Percentiles rank a stretch among this genome's conserved stretches.
phyloP scores from a whole-genome alignment of 2,329 filamentous ascomycete species.

The Nothophaeocryptopus gaeumannii region DNA sequence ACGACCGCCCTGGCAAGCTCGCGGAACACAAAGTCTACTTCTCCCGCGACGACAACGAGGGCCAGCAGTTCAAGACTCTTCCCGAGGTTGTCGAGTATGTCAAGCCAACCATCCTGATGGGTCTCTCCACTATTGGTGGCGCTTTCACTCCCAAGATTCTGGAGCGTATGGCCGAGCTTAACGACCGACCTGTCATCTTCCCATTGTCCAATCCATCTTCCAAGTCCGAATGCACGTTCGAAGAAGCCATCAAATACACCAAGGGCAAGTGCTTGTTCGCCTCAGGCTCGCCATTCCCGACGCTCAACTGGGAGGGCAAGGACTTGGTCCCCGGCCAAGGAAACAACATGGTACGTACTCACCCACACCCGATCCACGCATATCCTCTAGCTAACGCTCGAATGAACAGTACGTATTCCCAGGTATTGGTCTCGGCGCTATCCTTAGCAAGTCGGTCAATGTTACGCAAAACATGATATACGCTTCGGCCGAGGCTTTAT shows the following conservation, averaged over 20 bases:
- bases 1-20: constrained; percentile 87
- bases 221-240: constrained; percentile 97
- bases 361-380: not conserved
- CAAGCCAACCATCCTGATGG: constrained; percentile 90
- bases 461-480: constrained; percentile 97
- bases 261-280: constrained; percentile 83
- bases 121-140: constrained; percentile 89
- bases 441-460: constrained; percentile 80
- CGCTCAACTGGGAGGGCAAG: constrained; percentile 51
- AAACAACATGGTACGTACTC: constrained; percentile 60
- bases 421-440: constrained; percentile 88
- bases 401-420: constrained; percentile 76
- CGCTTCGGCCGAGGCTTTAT: constrained; percentile 78
- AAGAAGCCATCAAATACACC: constrained; percentile 87
- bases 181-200: constrained; percentile 74
- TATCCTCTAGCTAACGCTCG: not conserved
- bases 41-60: constrained; percentile 62
- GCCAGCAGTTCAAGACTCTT: constrained; percentile 69
- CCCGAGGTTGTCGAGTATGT: constrained; percentile 93
- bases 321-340: constrained; percentile 57
- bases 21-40: constrained; percentile 78
- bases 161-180: constrained; percentile 56
- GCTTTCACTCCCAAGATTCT: constrained; percentile 89
- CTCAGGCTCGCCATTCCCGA: constrained; percentile 86
- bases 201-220: constrained; percentile 92